A percentile compares a stretch with the other conserved stretches of the same genome.
These are phyloP conservation scores for Eutrema salsugineum DNA, from an alignment of 441 rosid genomes.

Conservation along the genomic window DNA sequence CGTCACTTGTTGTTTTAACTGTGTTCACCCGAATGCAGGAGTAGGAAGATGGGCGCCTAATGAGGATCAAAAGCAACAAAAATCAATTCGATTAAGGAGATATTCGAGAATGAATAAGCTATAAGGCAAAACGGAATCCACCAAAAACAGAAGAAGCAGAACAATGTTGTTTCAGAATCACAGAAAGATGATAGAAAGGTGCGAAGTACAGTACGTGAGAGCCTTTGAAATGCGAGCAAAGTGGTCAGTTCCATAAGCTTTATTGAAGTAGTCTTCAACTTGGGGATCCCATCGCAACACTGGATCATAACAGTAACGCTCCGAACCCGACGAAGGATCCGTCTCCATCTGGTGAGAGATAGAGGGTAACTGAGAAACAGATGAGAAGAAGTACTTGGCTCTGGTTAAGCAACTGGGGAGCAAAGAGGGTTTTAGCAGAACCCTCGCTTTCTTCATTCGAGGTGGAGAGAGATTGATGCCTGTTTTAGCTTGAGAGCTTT, in stretches of 20 bases:
- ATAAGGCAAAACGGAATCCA: background rate
- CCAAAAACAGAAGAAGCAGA: background rate
- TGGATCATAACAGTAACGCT: conserved; percentile 82
- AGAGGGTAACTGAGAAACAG: background rate
- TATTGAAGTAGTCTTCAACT: conserved; percentile 75
- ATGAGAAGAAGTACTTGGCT: conserved; percentile 26
- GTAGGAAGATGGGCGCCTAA: conserved; percentile 81
- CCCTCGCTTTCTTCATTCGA: conserved; percentile 71
- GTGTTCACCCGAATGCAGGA: conserved; percentile 91
- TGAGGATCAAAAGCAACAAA: background rate
- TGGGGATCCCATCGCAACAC: conserved; percentile 74
- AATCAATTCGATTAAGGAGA: background rate
- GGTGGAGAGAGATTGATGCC: background rate
- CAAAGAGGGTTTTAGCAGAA: conserved; percentile 36
- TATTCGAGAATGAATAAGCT: background rate
- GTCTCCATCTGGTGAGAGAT: conserved; percentile 32
- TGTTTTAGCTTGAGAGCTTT: background rate
- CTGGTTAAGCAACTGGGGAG: conserved; percentile 25
- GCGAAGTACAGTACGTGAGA: conserved; percentile 55
- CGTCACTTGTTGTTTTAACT: conserved; percentile 61
- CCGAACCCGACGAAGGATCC: conserved; percentile 52
- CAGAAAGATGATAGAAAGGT: background rate
- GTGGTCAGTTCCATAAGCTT: conserved; percentile 75
- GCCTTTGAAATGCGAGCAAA: conserved; percentile 79
- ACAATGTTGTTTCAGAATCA: background rate